Base-by-base conservation (phyloP, 331 rosid genomes). In the Quercus phellos region DNA sequence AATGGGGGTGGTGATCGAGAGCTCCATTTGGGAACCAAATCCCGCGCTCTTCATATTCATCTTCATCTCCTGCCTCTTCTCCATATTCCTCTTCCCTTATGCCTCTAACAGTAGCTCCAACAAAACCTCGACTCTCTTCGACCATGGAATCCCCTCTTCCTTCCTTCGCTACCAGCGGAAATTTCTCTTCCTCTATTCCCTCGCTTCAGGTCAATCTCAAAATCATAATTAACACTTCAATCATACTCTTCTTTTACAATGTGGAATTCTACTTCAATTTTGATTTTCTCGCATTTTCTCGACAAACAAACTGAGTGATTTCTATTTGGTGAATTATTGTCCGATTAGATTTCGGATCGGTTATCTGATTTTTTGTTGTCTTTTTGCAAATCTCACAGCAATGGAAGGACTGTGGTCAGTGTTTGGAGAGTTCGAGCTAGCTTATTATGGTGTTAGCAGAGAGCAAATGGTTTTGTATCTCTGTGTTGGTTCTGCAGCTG, bases 1-100 rank as follows among this genome's bases (percentile, higher is more conserved):
- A 83, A 94, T 94, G 99, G 94, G 85, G 70, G 91, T 92, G 32
- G 91, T 95, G 19, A 85, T 91, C 58, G 98, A 90, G 79, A 91
- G 82, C 84, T 87, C 91, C n/a, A 73, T 92, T 85, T 95, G 98
- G 97, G 96, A 92, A 72, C 94, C 88, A 30, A 90, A 84, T 85
- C 89, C 94, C 14, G 90, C 81, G 24, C 17, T 90, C 8, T 87
- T 70, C 83, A 42, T 93, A 74, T 91, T 90, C 87, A 72, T 91
- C 77, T 88, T 90, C 84, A 30, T 86, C 72, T 87, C 90, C 68
- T 87, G 92, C 75, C 80, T 88, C 89, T 80, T 84, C 81, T 90
- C 89, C 73, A 85, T 95, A 80, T 46, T 85, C 67, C 87, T 85
- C 75, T 88, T 81, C 72, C 92, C 92, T 70, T 80, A 82, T 17